Evolutionary conservation across 208 protist species (phyloP).

Genomic region (Wallacemonas sp.): DNA sequence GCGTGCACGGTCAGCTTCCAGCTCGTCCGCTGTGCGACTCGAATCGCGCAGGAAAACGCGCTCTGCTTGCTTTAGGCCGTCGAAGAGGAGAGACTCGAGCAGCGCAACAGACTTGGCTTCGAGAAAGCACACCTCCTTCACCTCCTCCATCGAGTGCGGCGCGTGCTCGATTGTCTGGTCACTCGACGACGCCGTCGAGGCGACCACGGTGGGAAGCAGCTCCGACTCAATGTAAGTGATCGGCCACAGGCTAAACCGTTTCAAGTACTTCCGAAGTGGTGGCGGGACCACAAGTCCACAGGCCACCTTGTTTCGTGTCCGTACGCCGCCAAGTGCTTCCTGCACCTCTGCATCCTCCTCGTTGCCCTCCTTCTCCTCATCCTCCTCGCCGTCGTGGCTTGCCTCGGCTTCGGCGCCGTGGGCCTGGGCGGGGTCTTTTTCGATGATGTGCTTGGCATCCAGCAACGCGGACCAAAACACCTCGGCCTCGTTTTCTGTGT

Average conservation of each 20-base stretch:
- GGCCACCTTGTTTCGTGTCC: conserved; percentile 28
- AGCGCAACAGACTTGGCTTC: conserved; percentile 67
- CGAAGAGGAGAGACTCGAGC: conserved; percentile 74
- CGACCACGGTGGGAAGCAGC: conserved; percentile 4
- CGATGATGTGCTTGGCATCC: conserved; percentile 29
- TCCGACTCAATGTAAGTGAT: not conserved
- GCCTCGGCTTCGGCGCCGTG: not conserved
- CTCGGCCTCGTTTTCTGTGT: conserved; percentile 50
- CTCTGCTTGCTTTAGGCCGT: conserved; percentile 61
- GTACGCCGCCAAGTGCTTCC: not conserved
- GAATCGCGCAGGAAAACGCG: conserved; percentile 70
- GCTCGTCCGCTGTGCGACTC: conserved; percentile 80
- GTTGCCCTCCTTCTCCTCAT: not conserved
- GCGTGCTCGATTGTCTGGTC: conserved; percentile 13
- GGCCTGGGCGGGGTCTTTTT: conserved; percentile 3
- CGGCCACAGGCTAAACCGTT: conserved; percentile 81
- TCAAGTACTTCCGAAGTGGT: conserved; percentile 56
- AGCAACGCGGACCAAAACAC: conserved; percentile 76
- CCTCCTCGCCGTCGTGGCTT: conserved; percentile 6
- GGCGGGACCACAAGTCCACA: conserved; percentile 62
- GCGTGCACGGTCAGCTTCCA: conserved; percentile 60
- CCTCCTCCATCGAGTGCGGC: conserved; percentile 40
- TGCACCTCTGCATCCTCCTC: not conserved
- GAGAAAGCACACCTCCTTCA: conserved; percentile 57
- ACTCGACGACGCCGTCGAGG: not conserved